These are phyloP conservation scores for Sporisorium sorghi DNA, from an alignment of 1,284 basidiomycete genomes.

Conservation along the genomic window DNA sequence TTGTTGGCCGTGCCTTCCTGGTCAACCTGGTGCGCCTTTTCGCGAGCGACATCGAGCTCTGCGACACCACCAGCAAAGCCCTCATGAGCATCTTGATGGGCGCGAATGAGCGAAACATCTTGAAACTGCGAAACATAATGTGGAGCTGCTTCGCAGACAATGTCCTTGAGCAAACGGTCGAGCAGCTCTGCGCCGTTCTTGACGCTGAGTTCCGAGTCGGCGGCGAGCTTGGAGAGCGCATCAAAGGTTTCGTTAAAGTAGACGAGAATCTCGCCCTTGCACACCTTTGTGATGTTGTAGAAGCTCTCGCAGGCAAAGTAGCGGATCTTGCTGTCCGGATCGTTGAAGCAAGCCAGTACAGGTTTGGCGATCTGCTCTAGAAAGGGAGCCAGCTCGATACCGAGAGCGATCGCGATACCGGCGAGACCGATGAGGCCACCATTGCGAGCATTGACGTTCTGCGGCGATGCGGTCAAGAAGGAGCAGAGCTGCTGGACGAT, in stretches of 20 bases:
- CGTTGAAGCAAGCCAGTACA: conserved; percentile 91
- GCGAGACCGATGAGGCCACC: conserved; percentile 97
- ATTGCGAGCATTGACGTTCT: conserved; percentile 80
- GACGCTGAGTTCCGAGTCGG: conserved; percentile 94
- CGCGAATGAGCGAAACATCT: conserved; percentile 71
- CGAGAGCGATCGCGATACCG: conserved; percentile 93
- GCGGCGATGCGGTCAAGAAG: conserved; percentile 62
- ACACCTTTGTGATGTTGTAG: conserved; percentile 96
- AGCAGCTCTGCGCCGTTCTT: conserved; percentile 99
- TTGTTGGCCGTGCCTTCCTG: conserved; percentile 51
- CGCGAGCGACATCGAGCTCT: conserved; percentile 64
- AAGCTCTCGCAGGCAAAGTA: conserved; percentile 97
- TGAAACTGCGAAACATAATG: conserved; percentile 91
- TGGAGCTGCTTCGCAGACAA: conserved; percentile 95
- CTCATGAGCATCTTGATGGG: conserved; percentile 74
- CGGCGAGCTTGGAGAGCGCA: conserved; percentile 95
- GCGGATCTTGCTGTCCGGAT: conserved; percentile 92
- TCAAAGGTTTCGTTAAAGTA: conserved; percentile 99
- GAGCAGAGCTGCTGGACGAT: conserved; percentile 95
- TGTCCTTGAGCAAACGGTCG: conserved; percentile 95
- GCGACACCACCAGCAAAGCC: conserved; percentile 53
- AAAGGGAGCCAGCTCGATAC: conserved; percentile 90
- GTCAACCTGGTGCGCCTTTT: conserved; percentile 60
- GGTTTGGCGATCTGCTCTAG: conserved; percentile 92
- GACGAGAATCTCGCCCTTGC: conserved; percentile 94